Evolutionary conservation across 2,329 filamentous ascomycete species (phyloP).

Genomic region (Pseudogymnoascus sp.): DNA sequence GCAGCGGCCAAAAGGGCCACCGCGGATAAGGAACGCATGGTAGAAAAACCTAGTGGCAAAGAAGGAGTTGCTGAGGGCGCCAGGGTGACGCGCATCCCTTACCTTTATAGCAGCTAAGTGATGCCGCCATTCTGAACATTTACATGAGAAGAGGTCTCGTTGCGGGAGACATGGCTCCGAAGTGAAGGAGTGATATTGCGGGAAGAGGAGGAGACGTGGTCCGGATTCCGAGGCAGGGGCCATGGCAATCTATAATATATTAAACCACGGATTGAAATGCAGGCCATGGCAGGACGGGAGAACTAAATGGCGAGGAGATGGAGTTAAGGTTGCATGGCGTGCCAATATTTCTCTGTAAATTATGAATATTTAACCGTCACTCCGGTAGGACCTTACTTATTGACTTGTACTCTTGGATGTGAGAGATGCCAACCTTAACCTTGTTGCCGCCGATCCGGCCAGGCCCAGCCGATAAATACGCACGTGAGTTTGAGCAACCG

Average conservation of each 20-base stretch:
- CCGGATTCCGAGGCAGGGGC: not conserved
- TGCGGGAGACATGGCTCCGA: not conserved
- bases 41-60: not conserved
- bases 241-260: conserved; percentile 5
- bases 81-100: not conserved
- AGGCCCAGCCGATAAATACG: not conserved
- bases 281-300: conserved; percentile 2
- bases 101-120: not conserved
- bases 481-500: not conserved
- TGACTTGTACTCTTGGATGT: not conserved
- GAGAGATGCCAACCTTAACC: not conserved
- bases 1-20: not conserved
- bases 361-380: not conserved
- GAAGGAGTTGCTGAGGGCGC: not conserved
- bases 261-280: not conserved
- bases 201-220: not conserved
- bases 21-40: not conserved
- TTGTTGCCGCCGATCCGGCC: not conserved
- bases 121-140: not conserved
- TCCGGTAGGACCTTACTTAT: not conserved
- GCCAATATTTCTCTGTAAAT: not conserved
- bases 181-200: not conserved
- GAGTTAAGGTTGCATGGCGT: not conserved
- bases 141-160: not conserved
- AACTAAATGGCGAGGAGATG: not conserved